These are phyloP conservation scores for Phycomyces nitens DNA, from an alignment of 192 early-diverging fungal species.

Conservation along the genomic window DNA sequence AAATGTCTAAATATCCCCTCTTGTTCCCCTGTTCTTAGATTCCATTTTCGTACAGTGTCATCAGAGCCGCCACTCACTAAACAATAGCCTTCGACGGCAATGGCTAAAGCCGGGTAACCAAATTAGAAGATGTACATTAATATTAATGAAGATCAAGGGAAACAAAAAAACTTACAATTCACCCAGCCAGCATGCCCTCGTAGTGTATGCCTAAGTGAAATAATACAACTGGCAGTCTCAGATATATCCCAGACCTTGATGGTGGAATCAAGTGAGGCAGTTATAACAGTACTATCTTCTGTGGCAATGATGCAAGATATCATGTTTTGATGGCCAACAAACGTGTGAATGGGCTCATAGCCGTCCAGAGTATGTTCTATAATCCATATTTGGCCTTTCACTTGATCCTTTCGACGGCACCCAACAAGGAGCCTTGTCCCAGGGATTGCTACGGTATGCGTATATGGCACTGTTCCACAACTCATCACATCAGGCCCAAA, in stretches of 20 bases:
- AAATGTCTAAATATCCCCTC: neutral
- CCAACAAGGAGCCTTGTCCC: neutral
- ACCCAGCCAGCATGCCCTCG: constrained; percentile 1
- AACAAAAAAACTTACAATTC: neutral
- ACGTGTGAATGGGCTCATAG: neutral
- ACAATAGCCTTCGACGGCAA: neutral
- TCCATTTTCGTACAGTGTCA: constrained; percentile 4
- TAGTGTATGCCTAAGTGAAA: neutral
- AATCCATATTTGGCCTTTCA: neutral
- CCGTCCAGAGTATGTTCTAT: neutral
- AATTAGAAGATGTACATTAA: too few relatives aligned
- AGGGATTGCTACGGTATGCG: neutral
- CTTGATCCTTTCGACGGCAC: neutral
- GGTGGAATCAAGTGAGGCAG: neutral
- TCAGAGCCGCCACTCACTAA: neutral
- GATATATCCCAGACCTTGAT: neutral
- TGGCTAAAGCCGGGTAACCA: neutral
- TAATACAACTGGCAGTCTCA: neutral
- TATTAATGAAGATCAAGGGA: neutral
- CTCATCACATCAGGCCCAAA: neutral
- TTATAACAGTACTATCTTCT: neutral
- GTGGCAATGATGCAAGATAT: neutral
- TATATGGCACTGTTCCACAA: neutral
- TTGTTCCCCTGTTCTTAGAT: constrained; percentile 2
- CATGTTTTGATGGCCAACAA: neutral